These are phyloP conservation scores for Phtheirospermum japonicum DNA, from an alignment of 257 asterid species.

Conservation along the genomic window DNA sequence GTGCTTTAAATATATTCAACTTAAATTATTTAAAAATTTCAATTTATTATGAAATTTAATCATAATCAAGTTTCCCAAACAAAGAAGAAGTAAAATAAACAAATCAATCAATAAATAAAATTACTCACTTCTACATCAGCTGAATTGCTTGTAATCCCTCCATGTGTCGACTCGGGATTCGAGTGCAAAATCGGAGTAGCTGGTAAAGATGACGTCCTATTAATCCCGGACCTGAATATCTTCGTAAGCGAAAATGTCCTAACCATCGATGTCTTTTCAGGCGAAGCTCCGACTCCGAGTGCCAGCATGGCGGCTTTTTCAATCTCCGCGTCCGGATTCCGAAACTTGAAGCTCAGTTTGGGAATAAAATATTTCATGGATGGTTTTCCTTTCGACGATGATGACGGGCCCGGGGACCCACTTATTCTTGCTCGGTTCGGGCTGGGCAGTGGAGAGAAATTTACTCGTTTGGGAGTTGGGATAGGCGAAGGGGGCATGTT, in stretches of 20 bases:
- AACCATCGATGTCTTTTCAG: constrained; percentile 47
- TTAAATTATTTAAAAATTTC: too few relatives aligned
- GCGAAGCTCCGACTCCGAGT: constrained; percentile 53
- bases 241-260: constrained; percentile 70
- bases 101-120: neutral
- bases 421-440: constrained; percentile 46
- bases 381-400: constrained; percentile 45
- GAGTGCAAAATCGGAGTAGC: constrained; percentile 68
- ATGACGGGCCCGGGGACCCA: constrained; percentile 59
- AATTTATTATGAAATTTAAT: too few relatives aligned
- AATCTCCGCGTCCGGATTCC: constrained; percentile 56
- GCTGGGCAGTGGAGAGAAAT: constrained; percentile 82
- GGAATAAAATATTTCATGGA: constrained; percentile 66
- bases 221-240: constrained; percentile 53
- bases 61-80: too few relatives aligned
- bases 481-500: constrained; percentile 62
- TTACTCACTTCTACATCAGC: constrained; percentile 51
- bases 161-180: constrained; percentile 77
- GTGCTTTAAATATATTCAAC: neutral
- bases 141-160: constrained; percentile 35
- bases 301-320: constrained; percentile 75
- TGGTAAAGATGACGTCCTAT: constrained; percentile 76
- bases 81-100: too few relatives aligned
- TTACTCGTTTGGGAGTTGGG: constrained; percentile 65
- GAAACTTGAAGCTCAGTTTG: constrained; percentile 70